phyloP scores from a whole-genome alignment of 805 yeast species.

The Millerozyma miso region DNA sequence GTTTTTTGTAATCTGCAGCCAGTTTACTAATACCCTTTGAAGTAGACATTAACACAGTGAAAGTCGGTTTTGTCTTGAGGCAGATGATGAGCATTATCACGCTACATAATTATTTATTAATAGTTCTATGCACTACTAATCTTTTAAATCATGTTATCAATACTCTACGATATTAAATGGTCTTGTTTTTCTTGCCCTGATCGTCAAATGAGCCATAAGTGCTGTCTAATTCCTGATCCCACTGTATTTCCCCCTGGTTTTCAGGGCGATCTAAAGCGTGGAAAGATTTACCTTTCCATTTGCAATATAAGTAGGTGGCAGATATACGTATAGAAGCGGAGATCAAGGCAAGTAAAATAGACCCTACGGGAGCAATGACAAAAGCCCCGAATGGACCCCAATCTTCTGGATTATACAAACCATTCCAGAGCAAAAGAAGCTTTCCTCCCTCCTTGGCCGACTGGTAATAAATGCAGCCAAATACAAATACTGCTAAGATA shows the following conservation, averaged over 20 bases:
- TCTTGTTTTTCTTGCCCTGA: slow-evolving; percentile 1
- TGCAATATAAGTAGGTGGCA: slow-evolving; percentile 26
- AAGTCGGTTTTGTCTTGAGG: no score
- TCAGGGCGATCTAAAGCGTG: slow-evolving; percentile 42
- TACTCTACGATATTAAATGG: not conserved
- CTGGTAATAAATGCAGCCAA: slow-evolving; percentile 76
- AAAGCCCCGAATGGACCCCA: slow-evolving; percentile 97
- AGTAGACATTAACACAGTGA: not conserved
- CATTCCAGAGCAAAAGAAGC: slow-evolving; percentile 70
- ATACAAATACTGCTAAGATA: slow-evolving; percentile 70
- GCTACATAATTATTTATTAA: no score
- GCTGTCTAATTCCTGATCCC: not conserved
- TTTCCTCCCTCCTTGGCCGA: slow-evolving; percentile 73
- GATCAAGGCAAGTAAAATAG: slow-evolving; percentile 53
- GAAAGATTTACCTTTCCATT: slow-evolving; percentile 34
- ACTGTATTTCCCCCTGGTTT: slow-evolving; percentile 11
- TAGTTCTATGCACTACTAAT: not conserved
- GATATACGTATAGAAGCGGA: slow-evolving; percentile 48
- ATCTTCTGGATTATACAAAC: slow-evolving; percentile 69
- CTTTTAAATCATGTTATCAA: not conserved
- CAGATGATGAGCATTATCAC: not conserved
- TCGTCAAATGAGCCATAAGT: slow-evolving; percentile 4
- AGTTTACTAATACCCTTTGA: not conserved
- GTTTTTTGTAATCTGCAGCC: not conserved
- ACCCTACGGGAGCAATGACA: slow-evolving; percentile 84